These are phyloP conservation scores for Fusarium multiceps DNA, from an alignment of 2,329 filamentous ascomycete species.

Conservation along the genomic window DNA sequence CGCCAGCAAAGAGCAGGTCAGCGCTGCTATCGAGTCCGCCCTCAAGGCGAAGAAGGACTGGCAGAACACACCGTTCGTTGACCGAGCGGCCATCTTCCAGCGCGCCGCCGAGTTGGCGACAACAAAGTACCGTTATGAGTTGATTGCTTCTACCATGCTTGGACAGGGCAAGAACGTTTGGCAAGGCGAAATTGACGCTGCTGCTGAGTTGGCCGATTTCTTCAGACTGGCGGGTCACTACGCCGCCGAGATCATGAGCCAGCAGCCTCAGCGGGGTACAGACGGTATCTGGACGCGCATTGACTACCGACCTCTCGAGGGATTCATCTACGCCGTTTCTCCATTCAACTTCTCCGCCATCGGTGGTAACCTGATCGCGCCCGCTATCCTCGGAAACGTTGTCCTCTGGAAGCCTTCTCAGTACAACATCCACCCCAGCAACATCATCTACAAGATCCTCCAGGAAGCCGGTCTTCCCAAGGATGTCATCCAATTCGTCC, in stretches of 20 bases:
- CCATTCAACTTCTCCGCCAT: constrained; percentile 99
- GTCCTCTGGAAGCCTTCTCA: constrained; percentile 96
- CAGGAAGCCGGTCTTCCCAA: constrained; percentile 89
- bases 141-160: constrained; percentile 95
- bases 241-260: constrained; percentile 64
- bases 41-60: constrained; percentile 83
- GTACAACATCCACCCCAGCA: constrained; percentile 85
- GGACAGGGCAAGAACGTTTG: constrained; percentile 98
- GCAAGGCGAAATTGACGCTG: constrained; percentile 97
- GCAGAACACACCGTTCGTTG: constrained; percentile 87
- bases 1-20: constrained; percentile 49
- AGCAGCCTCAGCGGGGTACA: constrained; percentile 50
- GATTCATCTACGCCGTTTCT: constrained; percentile 92
- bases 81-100: constrained; percentile 91
- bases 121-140: constrained; percentile 93
- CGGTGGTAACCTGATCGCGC: constrained; percentile 84
- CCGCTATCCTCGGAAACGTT: constrained; percentile 92
- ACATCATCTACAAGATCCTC: constrained; percentile 89
- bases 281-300: constrained; percentile 68
- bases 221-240: constrained; percentile 94
- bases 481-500: constrained; percentile 92
- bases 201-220: constrained; percentile 92
- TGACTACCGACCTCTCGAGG: constrained; percentile 91
- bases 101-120: constrained; percentile 92
- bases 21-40: constrained; percentile 79